Base-by-base conservation (phyloP, 768 basidiomycete species). In the Mycena galopus region DNA sequence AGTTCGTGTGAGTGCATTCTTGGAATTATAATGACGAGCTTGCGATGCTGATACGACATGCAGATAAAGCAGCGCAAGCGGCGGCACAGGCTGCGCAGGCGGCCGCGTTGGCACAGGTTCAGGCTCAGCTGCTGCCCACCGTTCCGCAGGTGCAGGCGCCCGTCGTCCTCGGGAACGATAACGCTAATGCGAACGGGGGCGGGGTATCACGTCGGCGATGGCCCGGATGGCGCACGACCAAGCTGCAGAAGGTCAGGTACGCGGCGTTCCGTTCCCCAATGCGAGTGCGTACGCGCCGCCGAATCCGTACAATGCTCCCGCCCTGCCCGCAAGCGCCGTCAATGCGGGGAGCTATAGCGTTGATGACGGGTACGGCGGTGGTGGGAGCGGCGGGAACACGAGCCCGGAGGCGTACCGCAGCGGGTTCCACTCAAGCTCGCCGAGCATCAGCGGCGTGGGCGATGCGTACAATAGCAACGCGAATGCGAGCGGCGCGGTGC, bases 51-150 rank as follows among this genome's bases (percentile, higher is more conserved):
- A 23, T 51, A 7, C 19, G 2, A 1, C 25, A 5, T 25, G 32
- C 72, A 95, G 95, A 96, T 81, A 96, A 96, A 86, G 95, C 95
- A 19, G 94, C 95, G 6, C 95, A 96, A 79, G 95, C 95, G 4
- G 95, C 95, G 21, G 95, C 94, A 10, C 94, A 95, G 76, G 91
- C 91, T 19, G 91, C 93, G 10, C 94, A 95, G 79, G 89, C 92
- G 17, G 92, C 92, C 29, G 91, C 93, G 44, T 81, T 93, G 32
- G 61, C 64, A 25, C 39, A 39, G 39, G 39, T 39, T 39, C 50
- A 51, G 25, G 50, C 50, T 8, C 50, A 51, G 44, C 4, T 10
- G 6, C 44, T 21, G 30, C 19, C 58, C 58, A n/a, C n/a, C n/a
- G n/a, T n/a, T n/a, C n/a, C n/a, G n/a, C n/a, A n/a, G n/a, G n/a